Evolutionary conservation across 345 rosid species (phyloP), one percentile per base, ranked within the genome.

Genomic region (Balakata baccata): DNA sequence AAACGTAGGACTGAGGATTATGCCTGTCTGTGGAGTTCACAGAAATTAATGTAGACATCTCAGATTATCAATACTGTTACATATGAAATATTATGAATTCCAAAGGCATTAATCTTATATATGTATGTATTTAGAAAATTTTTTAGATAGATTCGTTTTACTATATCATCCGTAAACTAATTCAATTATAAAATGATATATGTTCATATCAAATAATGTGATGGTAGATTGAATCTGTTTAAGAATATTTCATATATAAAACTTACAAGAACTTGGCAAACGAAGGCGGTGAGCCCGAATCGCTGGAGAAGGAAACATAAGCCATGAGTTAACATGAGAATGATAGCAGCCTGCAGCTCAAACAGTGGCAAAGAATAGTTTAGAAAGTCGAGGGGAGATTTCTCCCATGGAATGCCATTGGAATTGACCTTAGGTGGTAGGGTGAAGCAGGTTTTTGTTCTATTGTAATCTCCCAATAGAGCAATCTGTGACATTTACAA

Each of bases 371-470:
- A 3, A 7, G 63, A 39, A 5, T 66, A 45, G 12, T 2, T n/a
- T 10, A 46, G 14, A 14, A 65, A 22, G 5, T 45, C 77, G 1
- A 25, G 11, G 0, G 83, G 45, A 29, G 84, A 75, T 5, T 86
- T 75, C 83, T 64, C 45, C 75, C 11, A 11, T 0, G 38, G 7
- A 41, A 39, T 7, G 12, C 66, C 47, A 38, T 39, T 6, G 38
- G 66, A 63, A 63, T 63, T 17, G 3, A 18, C 3, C 5, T 63
- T 7, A 0, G 46, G 66, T 14, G 47, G 22, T 0, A 37, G 0
- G 6, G 0, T 16, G 1, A 16, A 6, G 66, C 66, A 62, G 1
- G n/a, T 17, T 45, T 16, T 6, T 5, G 18, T 37, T 3, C 3
- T 3, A 56, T 56, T 56, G 47, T 6, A 43, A 43, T 3, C 9